A percentile compares a stretch with the other conserved stretches of the same genome.
These are phyloP conservation scores for Sindora glabra DNA, from an alignment of 306 rosid species.

Conservation along the genomic window DNA sequence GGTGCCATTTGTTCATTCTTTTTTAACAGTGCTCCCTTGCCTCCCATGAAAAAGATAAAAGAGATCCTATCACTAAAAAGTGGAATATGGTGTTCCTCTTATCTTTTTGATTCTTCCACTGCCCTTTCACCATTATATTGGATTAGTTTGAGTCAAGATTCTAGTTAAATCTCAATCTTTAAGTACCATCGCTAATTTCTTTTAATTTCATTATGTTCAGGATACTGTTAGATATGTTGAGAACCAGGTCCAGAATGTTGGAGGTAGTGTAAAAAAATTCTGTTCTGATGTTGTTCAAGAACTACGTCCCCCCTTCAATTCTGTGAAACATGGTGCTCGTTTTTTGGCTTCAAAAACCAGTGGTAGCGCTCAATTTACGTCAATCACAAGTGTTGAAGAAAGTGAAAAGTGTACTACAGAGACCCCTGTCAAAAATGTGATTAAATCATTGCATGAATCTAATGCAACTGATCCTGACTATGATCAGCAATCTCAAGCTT, in stretches of 20 bases:
- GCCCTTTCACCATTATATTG: neutral
- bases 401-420: slow-evolving; percentile 12
- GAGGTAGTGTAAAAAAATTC: slow-evolving; percentile 58
- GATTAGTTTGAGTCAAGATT: neutral
- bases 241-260: slow-evolving; percentile 57
- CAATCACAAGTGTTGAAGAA: neutral
- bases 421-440: slow-evolving; percentile 15
- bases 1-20: slow-evolving; percentile 31
- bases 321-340: slow-evolving; percentile 32
- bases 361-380: slow-evolving; percentile 12
- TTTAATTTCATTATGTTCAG: slow-evolving; percentile 34
- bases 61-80: no score
- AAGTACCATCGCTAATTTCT: neutral
- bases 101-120: neutral
- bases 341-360: slow-evolving; percentile 12
- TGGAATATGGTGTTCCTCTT: neutral
- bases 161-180: no score
- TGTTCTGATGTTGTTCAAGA: slow-evolving; percentile 64
- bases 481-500: slow-evolving; percentile 22
- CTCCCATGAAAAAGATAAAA: no score
- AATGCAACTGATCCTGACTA: slow-evolving; percentile 16
- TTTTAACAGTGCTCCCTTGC: neutral
- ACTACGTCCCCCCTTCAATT: slow-evolving; percentile 32
- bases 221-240: slow-evolving; percentile 64
- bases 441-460: slow-evolving; percentile 18